Evolutionary conservation across 257 asterid species (phyloP), one percentile per base, ranked within the genome.

Genomic region (Lycium barbarum): DNA sequence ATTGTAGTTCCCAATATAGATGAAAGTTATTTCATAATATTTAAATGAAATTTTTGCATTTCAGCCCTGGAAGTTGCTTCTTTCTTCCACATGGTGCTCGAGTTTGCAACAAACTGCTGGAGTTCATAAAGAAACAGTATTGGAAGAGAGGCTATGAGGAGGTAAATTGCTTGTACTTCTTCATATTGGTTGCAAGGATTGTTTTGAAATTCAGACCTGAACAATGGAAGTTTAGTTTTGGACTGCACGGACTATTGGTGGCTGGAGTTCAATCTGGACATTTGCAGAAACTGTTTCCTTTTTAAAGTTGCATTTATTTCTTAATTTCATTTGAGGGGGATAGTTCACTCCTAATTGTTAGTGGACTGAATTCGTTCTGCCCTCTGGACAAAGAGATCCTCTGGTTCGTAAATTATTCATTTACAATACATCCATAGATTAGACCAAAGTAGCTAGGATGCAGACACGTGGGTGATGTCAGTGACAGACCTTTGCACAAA

Each of bases 51-150:
- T 51, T 76, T 53, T 26, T 68, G 79, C 26, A 12, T 86, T 89
- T 85, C 85, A 97, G 99, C 90, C 99, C 99, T 0, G 99, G 99
- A 91, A 97, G 99, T 88, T 93, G 98, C 92, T 95, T 95, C 92
- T 95, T 94, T 90, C 97, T 97, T 82, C 98, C 98, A 61, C 99
- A 92, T 82, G 99, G 99, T 78, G 85, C 96, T 88, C 96, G 98
- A 74, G 91, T 97, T 83, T 97, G 96, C 94, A 95, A 95, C 91
- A 97, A 95, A 86, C 88, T 97, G 86, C 83, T 93, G 84, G 98
- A 94, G 68, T 97, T 97, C 88, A 94, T 97, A 22, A 85, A 88
- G 84, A 90, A 83, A 57, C 93, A 97, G 91, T 97, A 95, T 87
- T 91, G 99, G 98, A 91, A 87, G 88, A 93, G 99, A 90, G 99